A percentile compares a stretch with the other conserved stretches of the same genome.
These are phyloP conservation scores for Hymenoscyphus scutula DNA, from an alignment of 2,329 filamentous ascomycete genomes.

Conservation along the genomic window DNA sequence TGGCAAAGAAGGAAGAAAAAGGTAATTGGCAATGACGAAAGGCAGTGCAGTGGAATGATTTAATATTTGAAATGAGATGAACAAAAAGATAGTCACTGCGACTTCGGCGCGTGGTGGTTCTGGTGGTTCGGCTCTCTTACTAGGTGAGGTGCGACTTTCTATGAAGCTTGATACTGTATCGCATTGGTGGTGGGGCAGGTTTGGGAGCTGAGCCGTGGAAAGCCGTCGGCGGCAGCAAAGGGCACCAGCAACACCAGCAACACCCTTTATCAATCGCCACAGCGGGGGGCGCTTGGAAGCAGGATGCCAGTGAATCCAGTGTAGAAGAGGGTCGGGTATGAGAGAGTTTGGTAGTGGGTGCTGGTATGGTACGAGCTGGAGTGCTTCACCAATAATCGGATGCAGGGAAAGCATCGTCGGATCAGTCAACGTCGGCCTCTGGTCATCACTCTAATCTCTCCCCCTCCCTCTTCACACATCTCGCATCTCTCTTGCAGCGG, in stretches of 20 bases:
- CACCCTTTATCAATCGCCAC: slow-evolving; percentile 1
- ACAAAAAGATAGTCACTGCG: neutral
- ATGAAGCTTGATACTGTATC: neutral
- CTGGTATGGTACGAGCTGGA: too few relatives aligned
- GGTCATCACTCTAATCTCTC: too few relatives aligned
- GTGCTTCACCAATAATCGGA: too few relatives aligned
- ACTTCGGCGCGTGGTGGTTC: neutral
- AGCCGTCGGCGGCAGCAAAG: neutral
- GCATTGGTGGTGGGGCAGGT: neutral
- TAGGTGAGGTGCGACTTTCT: neutral
- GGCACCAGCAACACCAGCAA: neutral
- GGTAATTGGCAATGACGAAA: neutral
- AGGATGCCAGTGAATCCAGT: too few relatives aligned
- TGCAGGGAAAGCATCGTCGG: too few relatives aligned
- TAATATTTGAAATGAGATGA: neutral
- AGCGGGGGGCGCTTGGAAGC: slow-evolving; percentile 1
- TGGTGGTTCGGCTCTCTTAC: neutral
- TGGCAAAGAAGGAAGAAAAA: neutral
- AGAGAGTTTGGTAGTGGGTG: too few relatives aligned
- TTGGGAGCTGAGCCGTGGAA: slow-evolving; percentile 6
- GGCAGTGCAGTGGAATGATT: neutral
- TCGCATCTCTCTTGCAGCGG: too few relatives aligned
- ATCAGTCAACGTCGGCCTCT: too few relatives aligned
- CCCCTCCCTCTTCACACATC: too few relatives aligned
- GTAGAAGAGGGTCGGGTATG: too few relatives aligned